Base-by-base conservation (phyloP, 2,329 filamentous ascomycete species). In the Diaporthe sp. region DNA sequence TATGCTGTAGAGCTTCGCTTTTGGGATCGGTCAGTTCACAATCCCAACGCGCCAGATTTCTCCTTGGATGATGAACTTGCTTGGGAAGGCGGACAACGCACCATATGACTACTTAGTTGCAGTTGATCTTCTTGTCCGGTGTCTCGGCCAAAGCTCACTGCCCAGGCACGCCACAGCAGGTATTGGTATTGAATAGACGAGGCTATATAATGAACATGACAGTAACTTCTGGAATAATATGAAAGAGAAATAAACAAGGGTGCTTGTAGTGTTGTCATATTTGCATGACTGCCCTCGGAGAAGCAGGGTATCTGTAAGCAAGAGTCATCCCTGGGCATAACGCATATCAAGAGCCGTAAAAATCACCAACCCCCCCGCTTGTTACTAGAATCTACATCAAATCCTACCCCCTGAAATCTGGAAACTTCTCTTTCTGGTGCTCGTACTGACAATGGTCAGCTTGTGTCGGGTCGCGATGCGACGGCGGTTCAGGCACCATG, bases 291-390 rank as follows among this genome's bases (percentile, higher is more conserved):
- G 20, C 17, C 42, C 25, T 65, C 8, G 39, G 42, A 65, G 25
- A 47, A 22, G 61, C 61, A 47, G 61, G 61, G 42, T 49, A 65
- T 65, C 61, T 65, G 28, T 34, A 34, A 22, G 31, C n/a, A 39
- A 67, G 20, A 25, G 5, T 51, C 44, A 51, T 51, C 47, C 42
- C 13, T n/a, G 7, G 42, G 44, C 12, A 44, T 28, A 34, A 49
- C 47, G 44, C 28, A 13, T 34, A 20, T 25, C n/a, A 44, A n/a
- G 3, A 22, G 61, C 42, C 17, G 42, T 37, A 47, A 67, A 34
- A 67, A 17, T 15, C 10, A 34, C 31, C 28, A 49, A 39, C 1
- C 13, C 10, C 31, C 22, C 20, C 12, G 13, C 20, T 51, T 34
- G 12, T 9, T 37, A 3, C 12, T 17, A 17, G 20, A 7, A 34